Base-by-base conservation (phyloP, 1,284 basidiomycete genomes). In the Sporisorium reilianum region DNA sequence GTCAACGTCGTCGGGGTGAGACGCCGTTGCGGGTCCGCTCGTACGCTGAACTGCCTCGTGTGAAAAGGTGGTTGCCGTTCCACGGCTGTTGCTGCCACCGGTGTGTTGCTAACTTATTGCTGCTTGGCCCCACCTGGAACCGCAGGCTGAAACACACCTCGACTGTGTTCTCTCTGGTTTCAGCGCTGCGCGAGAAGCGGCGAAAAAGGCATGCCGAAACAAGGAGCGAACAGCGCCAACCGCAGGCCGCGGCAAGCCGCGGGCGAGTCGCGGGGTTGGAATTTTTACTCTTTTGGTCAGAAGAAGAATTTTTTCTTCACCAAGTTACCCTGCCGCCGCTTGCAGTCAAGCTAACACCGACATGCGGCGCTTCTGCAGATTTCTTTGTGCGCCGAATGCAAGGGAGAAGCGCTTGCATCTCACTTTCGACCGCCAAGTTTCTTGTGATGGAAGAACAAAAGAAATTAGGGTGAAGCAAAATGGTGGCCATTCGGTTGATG, bases 181-280 rank as follows among this genome's bases (percentile, higher is more conserved):
- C 25, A 26, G 44, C 44, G 18, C 44, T 28, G 4, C 23, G 25
- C 23, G 11, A 44, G 3, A 6, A 12, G 5, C 14, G 36, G 16
- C 16, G 4, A 38, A 18, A 38, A 38, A 38, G n/a, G 12, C 36
- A 28, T 45, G 44, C 44, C 44, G 44, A 45, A 45, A 45, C 44
- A 28, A 23, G 25, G 9, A 14, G 44, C 44, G 26, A 5, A 45
- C 2, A 12, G 7, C 6, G 25, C 36, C 26, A 28, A 16, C 44
- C 44, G 44, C 25, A 28, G 16, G 26, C n/a, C n/a, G 25, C 44
- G 20, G 44, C 44, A 45, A 18, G 44, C 44, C 44, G 44, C 44
- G 42, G 42, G 10, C 3, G n/a, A n/a, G 23, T 25, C 23, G 42
- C 42, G 42, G 42, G 22, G 44, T 45, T 28, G 18, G 44, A 45